Conservation (phyloP, 176 grass and related monocot genomes). For the Oryza glumipatula region DNA sequence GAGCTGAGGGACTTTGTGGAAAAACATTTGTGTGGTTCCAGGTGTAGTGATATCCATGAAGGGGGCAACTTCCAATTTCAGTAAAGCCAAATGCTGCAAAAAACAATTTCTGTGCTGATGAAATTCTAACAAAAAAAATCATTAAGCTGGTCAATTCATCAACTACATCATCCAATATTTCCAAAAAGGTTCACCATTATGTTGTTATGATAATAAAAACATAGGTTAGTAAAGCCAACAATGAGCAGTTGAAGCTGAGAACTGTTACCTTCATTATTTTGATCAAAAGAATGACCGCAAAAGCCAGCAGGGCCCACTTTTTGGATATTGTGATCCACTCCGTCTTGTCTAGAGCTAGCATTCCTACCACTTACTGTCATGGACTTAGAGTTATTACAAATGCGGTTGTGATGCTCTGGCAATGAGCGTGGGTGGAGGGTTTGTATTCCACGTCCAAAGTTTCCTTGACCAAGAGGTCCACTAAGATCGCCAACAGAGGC, state of each 20-base stretch:
- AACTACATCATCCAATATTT: neutral
- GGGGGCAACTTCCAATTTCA: conserved; percentile 60
- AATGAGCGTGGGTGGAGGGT: conserved; percentile 62
- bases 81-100: conserved; percentile 53
- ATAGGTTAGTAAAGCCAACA: neutral
- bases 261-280: conserved; percentile 59
- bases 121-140: conserved; percentile 13
- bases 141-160: conserved; percentile 3
- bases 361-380: conserved; percentile 42
- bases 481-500: conserved; percentile 35
- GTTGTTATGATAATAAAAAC: neutral
- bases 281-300: conserved; percentile 49
- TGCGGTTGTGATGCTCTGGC: conserved; percentile 46
- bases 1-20: conserved; percentile 49
- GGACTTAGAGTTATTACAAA: conserved; percentile 51
- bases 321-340: conserved; percentile 48
- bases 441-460: conserved; percentile 52
- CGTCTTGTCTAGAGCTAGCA: conserved; percentile 56
- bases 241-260: neutral
- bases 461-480: conserved; percentile 55
- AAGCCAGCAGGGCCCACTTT: conserved; percentile 47
- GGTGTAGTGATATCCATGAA: conserved; percentile 51
- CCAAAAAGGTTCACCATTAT: neutral
- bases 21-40: conserved; percentile 62
- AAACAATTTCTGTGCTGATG: neutral